Conservation (phyloP, 75 land plant genomes). For the Gnetum montanum region DNA sequence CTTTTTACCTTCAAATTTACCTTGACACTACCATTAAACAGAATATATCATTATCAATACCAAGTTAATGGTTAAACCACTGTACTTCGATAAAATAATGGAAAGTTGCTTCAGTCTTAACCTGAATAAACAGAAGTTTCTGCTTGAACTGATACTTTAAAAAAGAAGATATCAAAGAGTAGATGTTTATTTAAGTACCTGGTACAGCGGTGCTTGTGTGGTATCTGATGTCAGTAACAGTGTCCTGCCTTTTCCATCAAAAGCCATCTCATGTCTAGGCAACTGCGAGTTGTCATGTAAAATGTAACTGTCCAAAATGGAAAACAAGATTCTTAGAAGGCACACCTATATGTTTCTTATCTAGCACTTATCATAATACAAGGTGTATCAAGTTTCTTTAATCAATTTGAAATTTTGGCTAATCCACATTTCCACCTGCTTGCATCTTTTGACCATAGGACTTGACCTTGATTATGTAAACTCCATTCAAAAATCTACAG, state of each 20-base stretch:
- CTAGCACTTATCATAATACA: background rate
- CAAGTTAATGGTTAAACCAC: too few relatives aligned
- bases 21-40: constrained; percentile 28
- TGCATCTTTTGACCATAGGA: constrained; percentile 65
- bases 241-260: constrained; percentile 69
- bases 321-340: too few relatives aligned
- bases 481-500: constrained; percentile 84
- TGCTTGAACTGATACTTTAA: too few relatives aligned
- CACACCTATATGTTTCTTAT: too few relatives aligned
- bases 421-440: constrained; percentile 57
- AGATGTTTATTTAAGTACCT: constrained; percentile 27
- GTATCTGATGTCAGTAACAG: constrained; percentile 71
- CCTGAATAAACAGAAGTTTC: too few relatives aligned
- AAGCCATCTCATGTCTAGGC: constrained; percentile 71
- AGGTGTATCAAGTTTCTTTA: too few relatives aligned
- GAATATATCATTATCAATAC: background rate
- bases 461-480: constrained; percentile 78
- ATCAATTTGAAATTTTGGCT: too few relatives aligned
- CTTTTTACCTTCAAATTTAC: constrained; percentile 30
- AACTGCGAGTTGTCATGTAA: constrained; percentile 16
- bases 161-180: background rate
- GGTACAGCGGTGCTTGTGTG: constrained; percentile 68
- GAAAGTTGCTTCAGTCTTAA: too few relatives aligned
- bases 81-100: too few relatives aligned
- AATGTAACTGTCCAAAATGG: constrained; percentile 36